These are phyloP conservation scores for Leishmania tarentolae DNA, from an alignment of 208 protist genomes.

Conservation along the genomic window DNA sequence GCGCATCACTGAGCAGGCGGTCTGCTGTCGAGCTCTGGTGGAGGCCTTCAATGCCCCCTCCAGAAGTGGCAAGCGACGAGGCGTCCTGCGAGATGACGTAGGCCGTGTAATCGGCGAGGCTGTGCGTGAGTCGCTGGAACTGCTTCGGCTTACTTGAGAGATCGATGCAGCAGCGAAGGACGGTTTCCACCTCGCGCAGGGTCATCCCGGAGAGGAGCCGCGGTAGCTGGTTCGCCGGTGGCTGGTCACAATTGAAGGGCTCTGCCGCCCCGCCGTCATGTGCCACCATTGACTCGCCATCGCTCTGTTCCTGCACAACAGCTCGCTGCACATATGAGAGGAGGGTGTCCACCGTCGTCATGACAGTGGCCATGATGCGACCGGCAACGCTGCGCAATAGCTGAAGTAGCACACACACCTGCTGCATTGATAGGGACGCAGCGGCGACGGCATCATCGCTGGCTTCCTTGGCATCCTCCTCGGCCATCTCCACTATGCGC, in stretches of 20 bases:
- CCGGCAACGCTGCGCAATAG: conserved; percentile 28
- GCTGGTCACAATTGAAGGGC: neutral
- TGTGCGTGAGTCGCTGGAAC: conserved; percentile 8
- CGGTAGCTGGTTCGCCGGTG: neutral
- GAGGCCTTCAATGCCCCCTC: conserved; percentile 1
- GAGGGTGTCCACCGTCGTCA: conserved; percentile 42
- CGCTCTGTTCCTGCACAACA: neutral
- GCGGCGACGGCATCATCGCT: neutral
- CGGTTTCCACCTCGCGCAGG: conserved; percentile 21
- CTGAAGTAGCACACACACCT: conserved; percentile 34
- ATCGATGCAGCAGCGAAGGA: conserved; percentile 43
- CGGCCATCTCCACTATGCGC: conserved; percentile 27
- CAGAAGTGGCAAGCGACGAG: neutral
- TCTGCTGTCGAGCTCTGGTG: neutral
- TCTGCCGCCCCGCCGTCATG: neutral
- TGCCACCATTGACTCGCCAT: neutral
- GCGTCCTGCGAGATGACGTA: conserved; percentile 9
- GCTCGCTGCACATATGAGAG: conserved; percentile 28
- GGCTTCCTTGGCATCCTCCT: neutral
- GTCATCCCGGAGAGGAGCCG: conserved; percentile 15
- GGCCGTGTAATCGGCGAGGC: conserved; percentile 20
- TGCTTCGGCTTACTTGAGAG: conserved; percentile 29
- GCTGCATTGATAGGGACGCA: conserved; percentile 18
- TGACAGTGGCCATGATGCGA: conserved; percentile 16
- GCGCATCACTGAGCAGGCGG: neutral